Evolutionary conservation across 2,329 filamentous ascomycete genomes (phyloP).

Genomic region (Trichoderma endophyticum): DNA sequence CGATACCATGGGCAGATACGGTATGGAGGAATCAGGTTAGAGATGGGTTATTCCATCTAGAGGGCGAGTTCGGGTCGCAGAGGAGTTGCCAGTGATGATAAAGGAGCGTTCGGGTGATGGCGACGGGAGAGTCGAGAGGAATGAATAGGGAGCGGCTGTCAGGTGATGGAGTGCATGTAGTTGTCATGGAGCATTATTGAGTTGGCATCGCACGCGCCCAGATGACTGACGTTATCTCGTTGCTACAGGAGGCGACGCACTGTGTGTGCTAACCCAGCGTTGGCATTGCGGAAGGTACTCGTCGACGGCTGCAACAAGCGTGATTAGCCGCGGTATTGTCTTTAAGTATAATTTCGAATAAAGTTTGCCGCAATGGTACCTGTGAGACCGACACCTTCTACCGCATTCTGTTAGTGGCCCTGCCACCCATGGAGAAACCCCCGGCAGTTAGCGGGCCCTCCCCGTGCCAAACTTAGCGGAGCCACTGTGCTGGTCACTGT

Average conservation of each 20-base stretch:
- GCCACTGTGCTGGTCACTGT: background rate
- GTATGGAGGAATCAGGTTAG: background rate
- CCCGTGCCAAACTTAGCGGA: background rate
- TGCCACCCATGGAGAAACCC: background rate
- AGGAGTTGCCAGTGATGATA: background rate
- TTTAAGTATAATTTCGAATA: background rate
- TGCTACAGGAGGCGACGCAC: background rate
- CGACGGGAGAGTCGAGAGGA: background rate
- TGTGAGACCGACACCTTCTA: background rate
- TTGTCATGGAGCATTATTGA: conserved; percentile 12
- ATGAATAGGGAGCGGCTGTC: conserved; percentile 7
- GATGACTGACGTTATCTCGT: conserved; percentile 19
- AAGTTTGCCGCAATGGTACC: background rate
- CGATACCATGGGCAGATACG: conserved; percentile 17
- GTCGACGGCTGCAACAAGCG: background rate
- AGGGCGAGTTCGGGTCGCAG: background rate
- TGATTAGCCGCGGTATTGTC: background rate
- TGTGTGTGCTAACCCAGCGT: conserved; percentile 5
- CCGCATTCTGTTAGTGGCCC: background rate
- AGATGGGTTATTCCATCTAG: conserved; percentile 18
- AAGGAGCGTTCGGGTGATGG: background rate
- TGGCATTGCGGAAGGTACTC: background rate
- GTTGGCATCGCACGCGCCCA: conserved; percentile 12
- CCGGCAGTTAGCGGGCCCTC: background rate
- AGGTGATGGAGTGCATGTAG: conserved; percentile 16